Base-by-base conservation (phyloP, 331 rosid genomes). In the Pyrus hybrid region DNA sequence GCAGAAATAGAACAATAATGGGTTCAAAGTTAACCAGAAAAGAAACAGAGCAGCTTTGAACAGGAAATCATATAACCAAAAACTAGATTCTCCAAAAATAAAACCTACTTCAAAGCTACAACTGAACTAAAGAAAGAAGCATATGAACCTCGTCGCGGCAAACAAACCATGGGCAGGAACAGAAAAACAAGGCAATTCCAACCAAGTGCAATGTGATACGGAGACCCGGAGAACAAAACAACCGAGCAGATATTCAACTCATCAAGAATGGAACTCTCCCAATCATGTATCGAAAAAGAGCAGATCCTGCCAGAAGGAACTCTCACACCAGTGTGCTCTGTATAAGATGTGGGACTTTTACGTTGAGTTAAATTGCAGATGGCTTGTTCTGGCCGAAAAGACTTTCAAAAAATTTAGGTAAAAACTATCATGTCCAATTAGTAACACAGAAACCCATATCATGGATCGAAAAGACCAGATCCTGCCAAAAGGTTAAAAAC, bases 401-500 rank as follows among this genome's bases (percentile, higher is more conserved):
- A 60, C 84, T 63, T 29, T 60, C 78, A 67, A 53, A 71, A 66
- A 54, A 74, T 85, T 71, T 64, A 81, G 73, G 82, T 79, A 73
- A 83, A 92, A 92, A 82, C 85, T 87, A 88, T 73, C 85, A 82
- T 84, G 88, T 61, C 91, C 88, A 89, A 77, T 72, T 87, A 87
- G 91, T 87, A 88, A 88, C 85, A 88, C 90, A 86, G 88, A 84
- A 87, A 87, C 85, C 89, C 92, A 87, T 18, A 88, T 77, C 87
- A 86, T 76, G 91, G 75, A 82, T 80, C 89, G 84, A 90, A 86
- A 92, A 77, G 92, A 89, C 82, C 97, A 90, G 83, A 82, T 87
- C 98, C 99, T 95, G 98, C 97, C 97, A 95, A 88, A 92, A 92
- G 88, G 91, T 90, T 87, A 85, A 88, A 72, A 71, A 76, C 67